Base-by-base conservation (phyloP, 2,329 filamentous ascomycete species). In the Bimuria novae-zelandiae region DNA sequence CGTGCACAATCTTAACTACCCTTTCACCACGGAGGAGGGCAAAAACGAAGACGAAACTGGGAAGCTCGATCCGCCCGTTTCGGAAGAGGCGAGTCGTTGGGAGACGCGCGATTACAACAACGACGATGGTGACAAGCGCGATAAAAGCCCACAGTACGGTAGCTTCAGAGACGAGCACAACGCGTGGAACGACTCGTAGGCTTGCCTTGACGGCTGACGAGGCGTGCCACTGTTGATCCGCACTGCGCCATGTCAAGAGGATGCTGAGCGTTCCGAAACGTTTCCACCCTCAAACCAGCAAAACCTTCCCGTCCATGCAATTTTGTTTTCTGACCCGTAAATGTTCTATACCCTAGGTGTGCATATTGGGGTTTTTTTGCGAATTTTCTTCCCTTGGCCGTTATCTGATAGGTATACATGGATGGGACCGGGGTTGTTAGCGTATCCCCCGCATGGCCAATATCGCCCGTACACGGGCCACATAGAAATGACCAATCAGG, bases 71-170 rank as follows among this genome's bases (percentile, higher is more conserved):
- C 71, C 73, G 1, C 64, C 72, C 30, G 69, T 75, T 21, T 74
- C 73, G 3, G 75, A 77, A 50, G 77, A 79, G 55, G 75, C 76
- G 11, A 58, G 59, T 39, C 70, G 73, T 22, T 82, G 80, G 79
- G 71, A 78, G 58, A 60, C 54, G 11, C 65, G 72, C 48, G 62
- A 75, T 36, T 66, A 68, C 44, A 61, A 55, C 49, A 49, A 61
- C n/a, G 58, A 56, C 8, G 53, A 63, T 2, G 36, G 62, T 11
- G 51, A 61, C 16, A 52, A 59, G 32, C 40, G 63, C 22, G 51
- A 64, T 14, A 68, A 55, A 4, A 72, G 70, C 45, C 69, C 70
- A 16, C 69, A 73, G n/a, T 76, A 76, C 49, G 74, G 72, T 51
- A 76, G 74, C 60, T 76, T 76, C 54, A 63, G 70, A 54, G 76